Percentiles rank a stretch among this genome's conserved stretches.
Evolutionary conservation across 169 alveolate species (phyloP).

Genomic region (Perkinsus marinus): DNA sequence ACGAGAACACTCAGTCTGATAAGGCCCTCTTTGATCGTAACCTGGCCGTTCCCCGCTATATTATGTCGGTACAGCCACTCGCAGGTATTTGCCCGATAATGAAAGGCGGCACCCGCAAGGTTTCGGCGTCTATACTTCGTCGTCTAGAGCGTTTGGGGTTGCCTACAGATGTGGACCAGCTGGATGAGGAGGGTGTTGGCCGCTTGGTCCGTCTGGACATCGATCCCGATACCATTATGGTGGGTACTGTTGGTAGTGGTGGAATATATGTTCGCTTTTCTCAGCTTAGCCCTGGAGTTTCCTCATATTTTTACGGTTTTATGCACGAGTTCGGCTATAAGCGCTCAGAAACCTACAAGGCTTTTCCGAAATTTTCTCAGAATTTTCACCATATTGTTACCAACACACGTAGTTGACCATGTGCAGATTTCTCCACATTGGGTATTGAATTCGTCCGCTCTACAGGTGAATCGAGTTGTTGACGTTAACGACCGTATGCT

Average conservation of each 20-base stretch:
- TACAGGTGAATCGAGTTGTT: not conserved
- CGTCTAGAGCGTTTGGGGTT: not conserved
- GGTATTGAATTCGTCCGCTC: not conserved
- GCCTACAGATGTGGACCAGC: not conserved
- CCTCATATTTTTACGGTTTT: too few species aligned
- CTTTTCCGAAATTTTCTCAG: too few species aligned
- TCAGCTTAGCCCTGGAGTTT: too few species aligned
- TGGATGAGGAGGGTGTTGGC: not conserved
- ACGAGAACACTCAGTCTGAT: not conserved
- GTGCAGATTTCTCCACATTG: too few species aligned
- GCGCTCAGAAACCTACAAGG: too few species aligned
- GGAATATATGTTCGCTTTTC: too few species aligned
- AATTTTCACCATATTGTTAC: too few species aligned
- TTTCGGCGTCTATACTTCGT: not conserved
- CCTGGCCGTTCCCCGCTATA: not conserved
- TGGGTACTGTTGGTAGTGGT: too few species aligned
- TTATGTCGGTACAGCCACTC: not conserved
- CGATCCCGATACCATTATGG: not conserved
- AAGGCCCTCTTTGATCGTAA: not conserved
- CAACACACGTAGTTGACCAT: too few species aligned
- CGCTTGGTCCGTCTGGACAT: slow-evolving; percentile 1
- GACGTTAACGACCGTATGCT: slow-evolving; percentile 7
- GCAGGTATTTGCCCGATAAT: not conserved
- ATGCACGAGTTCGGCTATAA: too few species aligned
- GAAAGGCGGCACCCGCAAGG: not conserved